Evolutionary conservation across 2,329 filamentous ascomycete species (phyloP).

Genomic region (Chalaropsis thielavioides): DNA sequence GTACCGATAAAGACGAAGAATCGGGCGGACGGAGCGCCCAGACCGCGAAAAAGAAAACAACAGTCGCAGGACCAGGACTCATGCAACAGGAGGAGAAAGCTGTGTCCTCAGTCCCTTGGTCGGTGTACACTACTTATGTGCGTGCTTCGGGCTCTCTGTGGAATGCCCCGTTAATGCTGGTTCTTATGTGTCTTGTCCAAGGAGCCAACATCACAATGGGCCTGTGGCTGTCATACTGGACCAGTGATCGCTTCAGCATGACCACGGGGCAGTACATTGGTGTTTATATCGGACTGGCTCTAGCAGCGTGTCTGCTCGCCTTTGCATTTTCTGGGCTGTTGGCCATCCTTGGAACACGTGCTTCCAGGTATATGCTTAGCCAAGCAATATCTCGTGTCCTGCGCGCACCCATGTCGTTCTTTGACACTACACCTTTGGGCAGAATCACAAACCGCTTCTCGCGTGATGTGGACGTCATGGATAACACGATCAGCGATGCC

Average conservation of each 20-base stretch:
- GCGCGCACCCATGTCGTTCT: conserved; percentile 74
- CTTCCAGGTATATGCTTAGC: conserved; percentile 70
- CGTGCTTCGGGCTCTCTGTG: conserved; percentile 56
- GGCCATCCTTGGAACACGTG: conserved; percentile 63
- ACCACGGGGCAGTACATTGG: conserved; percentile 58
- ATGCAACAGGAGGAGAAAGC: conserved; percentile 64
- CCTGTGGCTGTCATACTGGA: conserved; percentile 92
- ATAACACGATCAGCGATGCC: conserved; percentile 76
- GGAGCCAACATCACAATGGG: conserved; percentile 76
- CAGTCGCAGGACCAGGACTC: conserved; percentile 35
- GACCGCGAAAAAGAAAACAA: conserved; percentile 31
- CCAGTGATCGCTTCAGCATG: conserved; percentile 58
- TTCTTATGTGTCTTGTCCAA: conserved; percentile 57
- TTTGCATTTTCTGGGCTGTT: conserved; percentile 69
- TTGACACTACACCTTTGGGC: conserved; percentile 89
- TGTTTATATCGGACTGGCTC: conserved; percentile 56
- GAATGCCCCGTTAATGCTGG: conserved; percentile 48
- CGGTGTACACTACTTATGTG: conserved; percentile 65
- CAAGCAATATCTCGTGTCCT: conserved; percentile 63
- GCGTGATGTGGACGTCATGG: conserved; percentile 91
- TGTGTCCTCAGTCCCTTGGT: conserved; percentile 62
- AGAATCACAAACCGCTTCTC: conserved; percentile 95
- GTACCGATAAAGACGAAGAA: conserved; percentile 31
- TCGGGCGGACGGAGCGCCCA: conserved; percentile 31
- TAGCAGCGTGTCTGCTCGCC: conserved; percentile 55